Evolutionary conservation across 768 basidiomycete species (phyloP).

Genomic region (Lactarius sanguifluus): DNA sequence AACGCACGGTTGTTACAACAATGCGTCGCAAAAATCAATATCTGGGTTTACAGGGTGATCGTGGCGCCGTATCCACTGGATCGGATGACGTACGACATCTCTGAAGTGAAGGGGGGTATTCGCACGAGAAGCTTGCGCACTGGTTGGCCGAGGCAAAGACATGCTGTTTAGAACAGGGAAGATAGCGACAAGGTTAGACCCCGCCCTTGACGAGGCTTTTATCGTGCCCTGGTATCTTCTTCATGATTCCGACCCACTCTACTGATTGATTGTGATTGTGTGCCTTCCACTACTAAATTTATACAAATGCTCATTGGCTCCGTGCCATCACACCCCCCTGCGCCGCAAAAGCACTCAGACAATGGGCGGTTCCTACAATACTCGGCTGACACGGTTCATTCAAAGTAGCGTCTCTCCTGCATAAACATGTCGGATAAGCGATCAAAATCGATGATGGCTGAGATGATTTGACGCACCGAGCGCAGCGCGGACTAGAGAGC

Average conservation of each 20-base stretch:
- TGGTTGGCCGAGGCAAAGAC: constrained; percentile 26
- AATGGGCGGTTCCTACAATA: not conserved
- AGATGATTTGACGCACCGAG: constrained; percentile 55
- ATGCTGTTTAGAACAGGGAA: constrained; percentile 20
- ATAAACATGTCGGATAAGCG: not conserved
- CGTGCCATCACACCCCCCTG: not conserved
- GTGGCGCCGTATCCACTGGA: constrained; percentile 24
- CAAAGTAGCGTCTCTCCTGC: constrained; percentile 34
- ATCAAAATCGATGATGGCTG: not conserved
- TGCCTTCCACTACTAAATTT: constrained; percentile 6
- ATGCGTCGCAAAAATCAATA: constrained; percentile 30
- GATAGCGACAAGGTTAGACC: not conserved
- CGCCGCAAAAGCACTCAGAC: constrained; percentile 5
- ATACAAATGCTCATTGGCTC: constrained; percentile 12
- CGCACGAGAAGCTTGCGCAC: constrained; percentile 28
- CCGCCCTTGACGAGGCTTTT: not conserved
- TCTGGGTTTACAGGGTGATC: constrained; percentile 16
- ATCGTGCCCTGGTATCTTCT: not conserved
- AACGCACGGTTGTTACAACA: constrained; percentile 34
- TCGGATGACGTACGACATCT: constrained; percentile 41
- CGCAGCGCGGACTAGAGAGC: constrained; percentile 79
- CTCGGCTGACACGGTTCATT: not conserved
- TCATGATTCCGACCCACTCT: not conserved
- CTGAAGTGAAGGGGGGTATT: constrained; percentile 38
- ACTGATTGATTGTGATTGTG: constrained; percentile 5